A percentile compares a stretch with the other conserved stretches of the same genome.
These are phyloP conservation scores for Pythium guiyangense DNA, from an alignment of 352 stramenopile genomes.

Conservation along the genomic window DNA sequence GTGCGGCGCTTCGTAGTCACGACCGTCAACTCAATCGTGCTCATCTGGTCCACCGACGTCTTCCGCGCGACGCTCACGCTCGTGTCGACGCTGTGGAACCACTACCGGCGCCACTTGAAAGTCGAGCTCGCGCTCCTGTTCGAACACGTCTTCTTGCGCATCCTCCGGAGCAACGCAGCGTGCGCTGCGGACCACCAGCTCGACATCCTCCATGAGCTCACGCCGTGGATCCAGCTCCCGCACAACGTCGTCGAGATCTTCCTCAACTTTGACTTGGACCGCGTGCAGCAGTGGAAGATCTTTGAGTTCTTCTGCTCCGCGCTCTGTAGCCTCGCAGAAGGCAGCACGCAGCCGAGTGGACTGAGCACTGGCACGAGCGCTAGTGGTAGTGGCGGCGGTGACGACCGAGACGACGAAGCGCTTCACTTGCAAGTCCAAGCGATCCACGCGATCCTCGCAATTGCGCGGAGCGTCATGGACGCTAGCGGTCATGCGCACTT, in stretches of 20 bases:
- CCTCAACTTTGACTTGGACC: slow-evolving; percentile 85
- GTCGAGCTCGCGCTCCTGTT: slow-evolving; percentile 80
- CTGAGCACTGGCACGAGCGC: background rate
- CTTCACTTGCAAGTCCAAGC: slow-evolving; percentile 53
- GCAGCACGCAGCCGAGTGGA: slow-evolving; percentile 14
- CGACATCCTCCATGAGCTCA: slow-evolving; percentile 78
- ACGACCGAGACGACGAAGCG: slow-evolving; percentile 35
- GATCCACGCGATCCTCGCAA: slow-evolving; percentile 70
- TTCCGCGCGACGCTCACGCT: slow-evolving; percentile 60
- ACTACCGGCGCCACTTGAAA: slow-evolving; percentile 81
- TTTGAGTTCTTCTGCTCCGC: slow-evolving; percentile 80
- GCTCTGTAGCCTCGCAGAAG: slow-evolving; percentile 73
- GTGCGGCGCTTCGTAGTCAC: slow-evolving; percentile 73
- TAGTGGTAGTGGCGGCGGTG: slow-evolving; percentile 3
- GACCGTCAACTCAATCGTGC: slow-evolving; percentile 55
- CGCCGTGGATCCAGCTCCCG: slow-evolving; percentile 71
- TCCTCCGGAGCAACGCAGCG: slow-evolving; percentile 44
- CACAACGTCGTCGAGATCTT: slow-evolving; percentile 89
- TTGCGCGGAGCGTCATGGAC: slow-evolving; percentile 83
- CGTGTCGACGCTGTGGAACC: slow-evolving; percentile 79
- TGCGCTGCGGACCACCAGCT: slow-evolving; percentile 56
- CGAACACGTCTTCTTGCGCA: slow-evolving; percentile 76
- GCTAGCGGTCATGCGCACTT: slow-evolving; percentile 80
- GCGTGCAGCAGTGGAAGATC: slow-evolving; percentile 87
- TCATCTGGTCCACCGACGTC: slow-evolving; percentile 53